A percentile compares a stretch with the other conserved stretches of the same genome.
These are phyloP conservation scores for Carallia pectinifolia DNA, from an alignment of 345 rosid species.

Conservation along the genomic window DNA sequence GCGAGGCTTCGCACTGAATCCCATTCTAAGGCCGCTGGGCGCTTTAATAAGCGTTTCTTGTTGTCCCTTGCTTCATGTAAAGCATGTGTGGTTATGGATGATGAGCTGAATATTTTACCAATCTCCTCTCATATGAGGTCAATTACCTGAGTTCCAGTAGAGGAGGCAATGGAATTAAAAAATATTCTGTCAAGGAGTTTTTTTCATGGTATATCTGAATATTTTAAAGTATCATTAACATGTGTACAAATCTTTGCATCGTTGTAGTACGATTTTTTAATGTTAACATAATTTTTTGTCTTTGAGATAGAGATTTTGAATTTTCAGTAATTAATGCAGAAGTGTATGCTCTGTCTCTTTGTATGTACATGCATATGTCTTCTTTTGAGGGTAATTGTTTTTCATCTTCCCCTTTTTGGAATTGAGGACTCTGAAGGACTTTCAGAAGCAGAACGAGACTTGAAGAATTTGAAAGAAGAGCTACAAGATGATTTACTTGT, in stretches of 20 bases:
- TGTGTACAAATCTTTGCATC: not conserved
- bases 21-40: constrained; percentile 78
- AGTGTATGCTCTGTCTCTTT: no score
- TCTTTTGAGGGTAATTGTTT: not conserved
- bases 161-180: constrained; percentile 44
- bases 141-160: constrained; percentile 50
- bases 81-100: constrained; percentile 92
- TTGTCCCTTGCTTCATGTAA: constrained; percentile 88
- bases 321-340: not conserved
- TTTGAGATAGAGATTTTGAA: not conserved
- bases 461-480: constrained; percentile 82
- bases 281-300: not conserved
- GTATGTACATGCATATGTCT: not conserved
- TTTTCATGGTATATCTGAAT: no score
- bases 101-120: constrained; percentile 88
- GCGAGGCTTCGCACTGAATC: constrained; percentile 95
- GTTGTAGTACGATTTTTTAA: not conserved
- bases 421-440: constrained; percentile 79
- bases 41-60: constrained; percentile 89
- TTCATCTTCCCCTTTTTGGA: constrained; percentile 6
- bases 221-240: no score
- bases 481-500: constrained; percentile 83
- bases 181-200: no score
- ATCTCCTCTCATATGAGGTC: constrained; percentile 90
- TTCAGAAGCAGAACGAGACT: constrained; percentile 76